Conservation (phyloP, 2,329 filamentous ascomycete species). For the Mycocentrospora acerina region DNA sequence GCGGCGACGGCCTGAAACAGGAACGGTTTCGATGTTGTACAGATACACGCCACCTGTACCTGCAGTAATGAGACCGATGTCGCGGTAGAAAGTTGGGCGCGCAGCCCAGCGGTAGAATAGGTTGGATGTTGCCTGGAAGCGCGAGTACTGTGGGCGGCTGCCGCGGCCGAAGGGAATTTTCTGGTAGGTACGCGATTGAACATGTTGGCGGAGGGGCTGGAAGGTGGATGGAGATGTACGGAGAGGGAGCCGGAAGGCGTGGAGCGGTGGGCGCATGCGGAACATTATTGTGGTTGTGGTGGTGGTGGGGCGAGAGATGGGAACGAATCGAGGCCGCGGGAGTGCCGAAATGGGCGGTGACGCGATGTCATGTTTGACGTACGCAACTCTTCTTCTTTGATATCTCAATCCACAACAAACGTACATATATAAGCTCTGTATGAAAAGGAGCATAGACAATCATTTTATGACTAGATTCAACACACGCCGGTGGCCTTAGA, state of each 20-base stretch:
- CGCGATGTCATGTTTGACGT: too few species aligned
- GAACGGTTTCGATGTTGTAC: constrained; percentile 70
- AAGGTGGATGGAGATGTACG: neutral
- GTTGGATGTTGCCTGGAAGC: constrained; percentile 26
- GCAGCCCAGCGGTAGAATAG: constrained; percentile 44
- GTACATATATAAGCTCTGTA: too few species aligned
- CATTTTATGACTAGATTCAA: too few species aligned
- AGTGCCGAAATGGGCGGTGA: too few species aligned
- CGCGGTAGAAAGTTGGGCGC: constrained; percentile 50
- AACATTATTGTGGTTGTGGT: constrained; percentile 13
- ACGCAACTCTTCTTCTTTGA: too few species aligned
- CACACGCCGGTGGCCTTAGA: too few species aligned
- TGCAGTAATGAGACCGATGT: constrained; percentile 46
- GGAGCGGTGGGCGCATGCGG: constrained; percentile 15
- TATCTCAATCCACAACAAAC: too few species aligned
- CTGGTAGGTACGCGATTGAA: constrained; percentile 24
- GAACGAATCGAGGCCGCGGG: constrained; percentile 9
- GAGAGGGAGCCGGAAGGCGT: constrained; percentile 3
- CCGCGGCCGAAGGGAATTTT: constrained; percentile 22
- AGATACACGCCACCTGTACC: constrained; percentile 61
- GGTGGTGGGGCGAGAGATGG: neutral
- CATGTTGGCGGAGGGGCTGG: constrained; percentile 5
- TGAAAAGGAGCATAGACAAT: too few species aligned
- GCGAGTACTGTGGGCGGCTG: constrained; percentile 28
- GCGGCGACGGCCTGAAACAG: constrained; percentile 67